Base-by-base conservation (phyloP, 2,329 filamentous ascomycete species). In the Lachnellula suecica region DNA sequence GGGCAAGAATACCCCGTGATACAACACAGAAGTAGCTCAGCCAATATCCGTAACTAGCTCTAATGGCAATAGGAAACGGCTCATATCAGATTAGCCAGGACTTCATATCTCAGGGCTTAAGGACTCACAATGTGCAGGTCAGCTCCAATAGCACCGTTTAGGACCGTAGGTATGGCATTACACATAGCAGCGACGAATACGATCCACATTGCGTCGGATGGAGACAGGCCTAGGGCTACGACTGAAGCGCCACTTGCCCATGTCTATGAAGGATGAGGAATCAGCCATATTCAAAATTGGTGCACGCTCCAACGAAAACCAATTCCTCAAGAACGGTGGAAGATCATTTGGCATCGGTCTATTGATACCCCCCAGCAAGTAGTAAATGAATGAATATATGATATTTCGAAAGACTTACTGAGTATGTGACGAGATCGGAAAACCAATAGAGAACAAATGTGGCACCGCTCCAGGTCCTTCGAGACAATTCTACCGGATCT, bases 181-280 rank as follows among this genome's bases (percentile, higher is more conserved):
- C 81, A 83, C n/a, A 79, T 71, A 15, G 78, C 75, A 42, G 84
- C 84, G 15, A 85, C 78, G 48, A 80, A 72, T 44, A 79, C 81
- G 51, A 56, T 58, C 35, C 43, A 51, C 4, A 61, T 47, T n/a
- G 57, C 54, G 25, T 53, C 52, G 13, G 50, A 47, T 25, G 50
- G 46, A 13, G 53, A 57, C 19, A 59, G 41, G 17, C 31, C 31
- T 9, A 56, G 38, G 22, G 54, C 52, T 9, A 59, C 51, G 29
- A 53, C 50, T 5, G 56, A 47, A 3, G 56, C 56, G 6, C 58
- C 56, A 23, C 50, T 55, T 22, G 56, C 52, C 44, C 56, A 53
- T n/a, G 57, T 56, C 15, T 9, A 9, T 15, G 27, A 8, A 31
- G 7, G 27, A 8, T 8, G 13, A 7, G 27, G 13, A 13, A 31